phyloP scores from a whole-genome alignment of 192 early-diverging fungal species.

The Backusella liffmaniae region DNA sequence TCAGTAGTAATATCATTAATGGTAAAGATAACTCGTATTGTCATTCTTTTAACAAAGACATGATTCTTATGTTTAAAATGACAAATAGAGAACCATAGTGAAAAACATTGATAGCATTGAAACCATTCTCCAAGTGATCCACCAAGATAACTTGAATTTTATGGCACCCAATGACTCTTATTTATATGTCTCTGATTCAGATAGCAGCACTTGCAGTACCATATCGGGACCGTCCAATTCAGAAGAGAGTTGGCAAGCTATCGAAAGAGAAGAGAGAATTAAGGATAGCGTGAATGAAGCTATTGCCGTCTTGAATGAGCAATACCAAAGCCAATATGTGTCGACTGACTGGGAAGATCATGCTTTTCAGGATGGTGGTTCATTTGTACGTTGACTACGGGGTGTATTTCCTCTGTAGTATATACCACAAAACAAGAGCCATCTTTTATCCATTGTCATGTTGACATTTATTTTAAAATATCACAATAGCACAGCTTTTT shows the following conservation, averaged over 20 bases:
- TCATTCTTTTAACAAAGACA: not conserved
- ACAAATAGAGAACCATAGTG: not conserved
- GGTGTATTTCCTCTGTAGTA: too few species aligned
- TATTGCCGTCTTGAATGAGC: conserved; percentile 6
- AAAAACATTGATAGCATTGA: not conserved
- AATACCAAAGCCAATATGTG: conserved; percentile 7
- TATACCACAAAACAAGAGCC: too few species aligned
- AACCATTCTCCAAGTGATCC: conserved; percentile 5
- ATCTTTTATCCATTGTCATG: too few species aligned
- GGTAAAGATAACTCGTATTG: not conserved
- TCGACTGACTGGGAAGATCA: not conserved
- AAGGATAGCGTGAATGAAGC: conserved; percentile 4
- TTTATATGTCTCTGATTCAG: not conserved
- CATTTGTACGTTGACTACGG: not conserved
- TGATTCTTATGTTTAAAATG: too few species aligned
- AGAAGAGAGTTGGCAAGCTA: not conserved
- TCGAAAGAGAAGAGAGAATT: not conserved
- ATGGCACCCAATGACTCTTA: not conserved
- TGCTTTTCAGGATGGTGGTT: not conserved
- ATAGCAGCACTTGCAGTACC: not conserved
- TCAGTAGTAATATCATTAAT: not conserved
- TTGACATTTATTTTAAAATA: too few species aligned
- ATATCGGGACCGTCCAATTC: not conserved
- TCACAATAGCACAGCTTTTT: too few species aligned
- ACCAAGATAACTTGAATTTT: not conserved